A percentile compares a stretch with the other conserved stretches of the same genome.
phyloP scores from a whole-genome alignment of 2,329 filamentous ascomycete species.

The Cladophialophora chaetospira region DNA sequence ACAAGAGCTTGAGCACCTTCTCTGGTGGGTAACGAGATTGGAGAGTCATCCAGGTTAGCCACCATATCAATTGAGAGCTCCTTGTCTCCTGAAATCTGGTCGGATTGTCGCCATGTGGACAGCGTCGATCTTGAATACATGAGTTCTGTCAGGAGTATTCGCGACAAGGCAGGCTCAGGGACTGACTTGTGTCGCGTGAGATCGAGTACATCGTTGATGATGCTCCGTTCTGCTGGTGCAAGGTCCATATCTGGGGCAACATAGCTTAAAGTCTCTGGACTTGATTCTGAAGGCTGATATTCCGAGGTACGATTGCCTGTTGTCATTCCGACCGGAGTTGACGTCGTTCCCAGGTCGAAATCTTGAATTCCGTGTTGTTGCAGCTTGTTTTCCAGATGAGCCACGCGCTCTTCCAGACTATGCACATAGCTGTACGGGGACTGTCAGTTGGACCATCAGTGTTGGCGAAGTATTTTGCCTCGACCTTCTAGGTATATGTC shows the following conservation, averaged over 20 bases:
- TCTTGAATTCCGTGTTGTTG: constrained; percentile 63
- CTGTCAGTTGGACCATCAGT: background rate
- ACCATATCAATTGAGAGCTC: background rate
- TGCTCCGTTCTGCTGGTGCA: background rate
- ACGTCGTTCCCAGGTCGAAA: background rate
- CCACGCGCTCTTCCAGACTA: constrained; percentile 84
- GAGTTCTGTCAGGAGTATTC: constrained; percentile 15
- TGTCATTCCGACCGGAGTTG: background rate
- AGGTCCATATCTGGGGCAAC: too few species aligned
- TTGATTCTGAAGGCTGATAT: too few species aligned
- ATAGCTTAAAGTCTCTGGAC: background rate
- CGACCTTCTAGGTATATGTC: constrained; percentile 73
- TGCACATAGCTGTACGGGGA: constrained; percentile 71
- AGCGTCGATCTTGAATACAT: constrained; percentile 2
- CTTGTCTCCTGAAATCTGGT: background rate
- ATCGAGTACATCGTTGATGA: background rate
- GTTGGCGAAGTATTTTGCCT: background rate
- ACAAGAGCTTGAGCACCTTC: constrained; percentile 16
- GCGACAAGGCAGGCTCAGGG: constrained; percentile 8
- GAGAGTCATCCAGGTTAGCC: constrained; percentile 14
- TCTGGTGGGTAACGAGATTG: constrained; percentile 13
- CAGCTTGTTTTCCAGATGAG: constrained; percentile 77
- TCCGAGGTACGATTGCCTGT: too few species aligned
- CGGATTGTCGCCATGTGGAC: background rate
- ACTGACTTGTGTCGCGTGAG: background rate